A percentile compares a stretch with the other conserved stretches of the same genome.
Conservation (phyloP, 2,329 filamentous ascomycete species). For the Colletotrichum lentis region DNA sequence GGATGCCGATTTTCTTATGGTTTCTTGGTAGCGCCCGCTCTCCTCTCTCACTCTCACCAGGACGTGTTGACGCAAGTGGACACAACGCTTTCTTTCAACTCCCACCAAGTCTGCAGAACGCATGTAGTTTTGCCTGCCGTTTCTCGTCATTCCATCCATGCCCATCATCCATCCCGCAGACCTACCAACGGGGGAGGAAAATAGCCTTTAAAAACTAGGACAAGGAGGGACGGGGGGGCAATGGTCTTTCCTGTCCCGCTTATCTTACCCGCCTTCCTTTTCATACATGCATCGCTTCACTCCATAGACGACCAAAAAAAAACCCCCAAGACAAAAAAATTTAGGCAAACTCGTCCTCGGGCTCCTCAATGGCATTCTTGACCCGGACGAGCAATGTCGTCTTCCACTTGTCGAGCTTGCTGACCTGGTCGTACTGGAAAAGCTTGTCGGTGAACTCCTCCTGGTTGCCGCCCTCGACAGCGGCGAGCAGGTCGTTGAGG, state of each 20-base stretch:
- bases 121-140: background rate
- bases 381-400: conserved; percentile 82
- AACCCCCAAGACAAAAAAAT: too few relatives aligned
- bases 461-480: conserved; percentile 79
- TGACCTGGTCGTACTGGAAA: conserved; percentile 90
- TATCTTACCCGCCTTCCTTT: background rate
- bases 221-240: background rate
- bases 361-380: conserved; percentile 80
- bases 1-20: conserved; percentile 14
- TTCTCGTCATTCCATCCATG: background rate
- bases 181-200: background rate
- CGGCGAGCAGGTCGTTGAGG: conserved; percentile 76
- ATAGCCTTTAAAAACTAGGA: background rate
- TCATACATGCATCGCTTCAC: background rate
- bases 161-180: background rate
- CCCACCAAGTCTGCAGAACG: background rate
- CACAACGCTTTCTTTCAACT: background rate
- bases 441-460: conserved; percentile 86
- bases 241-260: background rate
- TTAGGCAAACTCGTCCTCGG: conserved; percentile 55
- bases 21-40: background rate
- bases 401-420: conserved; percentile 97
- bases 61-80: background rate
- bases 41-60: background rate
- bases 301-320: background rate